Conservation (phyloP, 805 yeast species). For the Wickerhamomyces ciferrii region DNA sequence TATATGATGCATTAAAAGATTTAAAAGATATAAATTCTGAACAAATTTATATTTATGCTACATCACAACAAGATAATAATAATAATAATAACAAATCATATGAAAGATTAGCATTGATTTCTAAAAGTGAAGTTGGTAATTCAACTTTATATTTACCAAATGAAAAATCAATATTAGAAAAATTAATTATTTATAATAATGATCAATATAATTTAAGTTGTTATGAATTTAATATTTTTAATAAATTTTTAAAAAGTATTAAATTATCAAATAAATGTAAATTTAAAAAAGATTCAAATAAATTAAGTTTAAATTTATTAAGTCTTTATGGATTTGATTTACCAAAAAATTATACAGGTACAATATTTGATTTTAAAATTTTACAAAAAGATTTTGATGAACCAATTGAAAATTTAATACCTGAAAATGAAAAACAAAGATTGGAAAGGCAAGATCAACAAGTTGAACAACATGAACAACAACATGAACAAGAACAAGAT, state of each 20-base stretch:
- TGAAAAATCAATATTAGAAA: conserved; percentile 57
- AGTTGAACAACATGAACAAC: too few relatives aligned
- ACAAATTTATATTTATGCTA: conserved; percentile 42
- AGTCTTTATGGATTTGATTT: conserved; percentile 25
- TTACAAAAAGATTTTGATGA: conserved; percentile 16
- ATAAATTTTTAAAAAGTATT: conserved; percentile 43
- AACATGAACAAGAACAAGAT: neutral
- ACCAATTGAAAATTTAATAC: neutral
- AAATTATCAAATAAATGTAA: conserved; percentile 47
- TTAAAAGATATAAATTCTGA: conserved; percentile 49
- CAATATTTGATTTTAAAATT: conserved; percentile 32
- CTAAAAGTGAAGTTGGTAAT: conserved; percentile 69
- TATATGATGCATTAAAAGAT: conserved; percentile 51
- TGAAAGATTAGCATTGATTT: conserved; percentile 40
- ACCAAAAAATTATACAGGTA: conserved; percentile 34
- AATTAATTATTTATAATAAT: conserved; percentile 35
- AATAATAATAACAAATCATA: conserved; percentile 5
- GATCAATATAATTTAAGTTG: conserved; percentile 33
- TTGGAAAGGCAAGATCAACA: neutral
- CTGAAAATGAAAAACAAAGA: neutral
- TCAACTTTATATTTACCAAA: conserved; percentile 64
- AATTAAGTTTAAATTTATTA: conserved; percentile 40
- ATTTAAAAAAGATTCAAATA: conserved; percentile 44
- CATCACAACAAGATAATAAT: conserved; percentile 9
- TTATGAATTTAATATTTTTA: conserved; percentile 44